phyloP scores from a whole-genome alignment of 2,329 filamentous ascomycete species.

The Daldinia eschscholtzii region DNA sequence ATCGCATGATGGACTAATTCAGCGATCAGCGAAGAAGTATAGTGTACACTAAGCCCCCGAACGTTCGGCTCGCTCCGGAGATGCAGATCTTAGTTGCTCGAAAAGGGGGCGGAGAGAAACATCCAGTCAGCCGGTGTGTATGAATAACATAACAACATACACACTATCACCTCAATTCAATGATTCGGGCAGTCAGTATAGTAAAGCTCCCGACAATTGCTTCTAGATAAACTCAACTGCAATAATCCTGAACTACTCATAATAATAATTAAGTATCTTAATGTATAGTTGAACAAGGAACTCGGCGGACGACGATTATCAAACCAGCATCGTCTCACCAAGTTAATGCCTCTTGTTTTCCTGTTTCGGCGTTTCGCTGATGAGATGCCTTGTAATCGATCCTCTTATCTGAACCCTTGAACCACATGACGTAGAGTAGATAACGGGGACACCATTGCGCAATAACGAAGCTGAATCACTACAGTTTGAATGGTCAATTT shows the following conservation, averaged over 20 bases:
- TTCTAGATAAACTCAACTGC: neutral
- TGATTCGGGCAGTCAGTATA: constrained; percentile 1
- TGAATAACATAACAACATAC: neutral
- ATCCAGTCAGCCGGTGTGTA: neutral
- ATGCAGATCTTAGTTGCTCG: constrained; percentile 25
- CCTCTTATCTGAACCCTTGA: constrained; percentile 28
- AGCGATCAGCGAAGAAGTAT: constrained; percentile 17
- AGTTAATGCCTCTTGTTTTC: constrained; percentile 8
- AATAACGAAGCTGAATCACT: neutral
- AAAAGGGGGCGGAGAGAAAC: constrained; percentile 8
- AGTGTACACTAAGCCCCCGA: neutral
- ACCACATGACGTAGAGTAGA: constrained; percentile 36
- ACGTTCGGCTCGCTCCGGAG: constrained; percentile 36
- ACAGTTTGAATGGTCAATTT: neutral
- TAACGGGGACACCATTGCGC: neutral
- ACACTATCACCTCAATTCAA: neutral
- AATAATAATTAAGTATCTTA: too few relatives aligned
- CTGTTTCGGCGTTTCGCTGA: constrained; percentile 14
- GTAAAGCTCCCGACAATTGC: neutral
- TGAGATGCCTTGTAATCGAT: constrained; percentile 17
- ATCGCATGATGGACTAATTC: constrained; percentile 26
- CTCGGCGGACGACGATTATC: constrained; percentile 3
- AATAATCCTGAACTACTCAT: too few relatives aligned
- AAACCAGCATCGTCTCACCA: constrained; percentile 23
- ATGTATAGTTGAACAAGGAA: neutral